phyloP scores from a whole-genome alignment of 148 eudicot species.

The Pharnaceum exiguum region DNA sequence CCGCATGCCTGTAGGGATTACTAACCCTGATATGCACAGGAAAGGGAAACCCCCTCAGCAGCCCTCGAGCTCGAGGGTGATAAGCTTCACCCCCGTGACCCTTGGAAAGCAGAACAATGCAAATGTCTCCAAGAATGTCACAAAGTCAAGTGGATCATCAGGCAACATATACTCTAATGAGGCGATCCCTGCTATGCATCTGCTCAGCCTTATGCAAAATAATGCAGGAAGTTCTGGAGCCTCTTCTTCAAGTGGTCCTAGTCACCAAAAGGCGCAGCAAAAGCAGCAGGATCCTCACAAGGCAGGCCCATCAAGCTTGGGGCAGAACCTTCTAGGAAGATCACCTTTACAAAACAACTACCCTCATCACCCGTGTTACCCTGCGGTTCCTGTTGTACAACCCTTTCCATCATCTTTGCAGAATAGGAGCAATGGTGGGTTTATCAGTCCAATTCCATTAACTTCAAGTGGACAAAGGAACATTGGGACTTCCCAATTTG shows the following conservation, averaged over 20 bases:
- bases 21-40: constrained; percentile 11
- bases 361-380: constrained; percentile 27
- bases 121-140: constrained; percentile 18
- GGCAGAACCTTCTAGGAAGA: constrained; percentile 22
- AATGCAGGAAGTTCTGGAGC: constrained; percentile 15
- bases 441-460: constrained; percentile 27
- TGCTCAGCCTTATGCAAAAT: constrained; percentile 66
- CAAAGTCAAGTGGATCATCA: constrained; percentile 26
- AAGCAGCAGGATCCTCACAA: constrained; percentile 28
- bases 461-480: constrained; percentile 31
- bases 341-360: constrained; percentile 1
- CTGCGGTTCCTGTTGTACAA: constrained; percentile 19
- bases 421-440: constrained; percentile 13
- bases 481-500: constrained; percentile 19
- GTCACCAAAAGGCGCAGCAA: constrained; percentile 9
- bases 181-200: constrained; percentile 70
- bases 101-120: constrained; percentile 28
- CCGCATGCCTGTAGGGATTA: constrained; percentile 23
- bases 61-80: constrained; percentile 21
- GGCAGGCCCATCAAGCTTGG: constrained; percentile 22
- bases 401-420: constrained; percentile 26
- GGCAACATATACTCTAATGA: constrained; percentile 45
- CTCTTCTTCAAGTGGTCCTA: constrained; percentile 14
- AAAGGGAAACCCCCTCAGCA: constrained; percentile 24
- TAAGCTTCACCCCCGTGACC: constrained; percentile 20